Evolutionary conservation across 1,284 basidiomycete genomes (phyloP).

Genomic region (Phellopilus nigrolimitatus): DNA sequence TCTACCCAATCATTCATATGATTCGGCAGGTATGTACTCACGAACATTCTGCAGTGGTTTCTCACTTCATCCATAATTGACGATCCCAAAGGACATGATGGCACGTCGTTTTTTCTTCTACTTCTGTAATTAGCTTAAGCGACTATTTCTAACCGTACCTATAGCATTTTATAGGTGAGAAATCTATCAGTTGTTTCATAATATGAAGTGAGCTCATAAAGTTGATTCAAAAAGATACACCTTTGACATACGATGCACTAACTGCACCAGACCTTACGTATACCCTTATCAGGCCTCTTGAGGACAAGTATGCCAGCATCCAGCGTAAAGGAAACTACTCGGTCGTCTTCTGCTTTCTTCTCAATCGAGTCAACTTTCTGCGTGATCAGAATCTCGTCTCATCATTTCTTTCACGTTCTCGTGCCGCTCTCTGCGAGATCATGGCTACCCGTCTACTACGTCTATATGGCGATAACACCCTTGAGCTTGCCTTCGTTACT

Average conservation of each 20-base stretch:
- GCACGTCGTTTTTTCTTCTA: slow-evolving; percentile 32
- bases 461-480: slow-evolving; percentile 68
- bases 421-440: slow-evolving; percentile 84
- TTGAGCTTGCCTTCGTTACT: slow-evolving; percentile 74
- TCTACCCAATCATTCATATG: slow-evolving; percentile 73
- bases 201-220: slow-evolving; percentile 4
- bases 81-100: slow-evolving; percentile 47
- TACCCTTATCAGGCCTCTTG: slow-evolving; percentile 71
- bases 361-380: slow-evolving; percentile 85
- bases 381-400: slow-evolving; percentile 67
- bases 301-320: slow-evolving; percentile 65
- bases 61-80: slow-evolving; percentile 14
- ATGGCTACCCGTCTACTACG: slow-evolving; percentile 80
- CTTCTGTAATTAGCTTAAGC: background rate
- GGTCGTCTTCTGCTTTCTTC: slow-evolving; percentile 82
- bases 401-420: slow-evolving; percentile 63
- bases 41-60: slow-evolving; percentile 1
- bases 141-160: slow-evolving; percentile 1
- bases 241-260: slow-evolving; percentile 70
- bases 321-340: slow-evolving; percentile 65
- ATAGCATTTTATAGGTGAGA: slow-evolving; percentile 60
- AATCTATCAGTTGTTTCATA: background rate
- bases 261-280: slow-evolving; percentile 83
- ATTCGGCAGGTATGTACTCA: slow-evolving; percentile 47
- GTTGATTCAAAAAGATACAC: slow-evolving; percentile 51